Percentiles rank a stretch among this genome's conserved stretches.
These are phyloP conservation scores for Asterella californica DNA, from an alignment of 225 moss, liverwort and hornwort genomes.

Conservation along the genomic window DNA sequence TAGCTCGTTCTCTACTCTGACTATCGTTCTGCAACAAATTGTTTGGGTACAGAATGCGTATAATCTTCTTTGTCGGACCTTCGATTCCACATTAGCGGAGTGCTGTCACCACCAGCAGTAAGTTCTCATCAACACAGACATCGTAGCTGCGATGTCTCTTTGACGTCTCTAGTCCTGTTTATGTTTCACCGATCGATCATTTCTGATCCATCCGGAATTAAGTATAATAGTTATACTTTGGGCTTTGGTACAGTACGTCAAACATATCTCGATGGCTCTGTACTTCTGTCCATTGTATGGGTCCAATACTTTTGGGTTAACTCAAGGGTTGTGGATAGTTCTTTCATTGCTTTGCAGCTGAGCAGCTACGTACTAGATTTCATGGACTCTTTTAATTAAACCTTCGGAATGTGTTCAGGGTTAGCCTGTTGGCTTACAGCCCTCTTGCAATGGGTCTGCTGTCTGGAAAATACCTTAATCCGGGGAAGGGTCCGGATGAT, in stretches of 20 bases:
- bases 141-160: background rate
- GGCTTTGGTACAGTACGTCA: too few relatives aligned
- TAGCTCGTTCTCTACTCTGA: background rate
- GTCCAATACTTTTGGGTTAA: background rate
- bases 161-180: background rate
- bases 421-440: constrained; percentile 75
- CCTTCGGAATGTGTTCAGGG: constrained; percentile 37
- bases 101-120: constrained; percentile 79
- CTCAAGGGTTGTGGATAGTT: background rate
- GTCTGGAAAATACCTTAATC: constrained; percentile 62
- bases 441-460: constrained; percentile 88
- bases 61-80: constrained; percentile 79
- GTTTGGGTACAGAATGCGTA: constrained; percentile 68
- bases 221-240: too few relatives aligned
- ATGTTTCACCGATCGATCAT: background rate
- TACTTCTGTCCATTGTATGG: background rate
- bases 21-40: background rate
- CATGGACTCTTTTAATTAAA: background rate
- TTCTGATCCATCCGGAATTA: background rate
- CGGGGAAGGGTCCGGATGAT: constrained; percentile 47
- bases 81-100: constrained; percentile 79
- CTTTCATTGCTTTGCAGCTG: too few relatives aligned
- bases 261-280: background rate
- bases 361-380: background rate
- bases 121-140: background rate